Percentiles rank a stretch among this genome's conserved stretches.
Evolutionary conservation across 371 early-diverging fungal species (phyloP).

Genomic region (Mortierella sp.): DNA sequence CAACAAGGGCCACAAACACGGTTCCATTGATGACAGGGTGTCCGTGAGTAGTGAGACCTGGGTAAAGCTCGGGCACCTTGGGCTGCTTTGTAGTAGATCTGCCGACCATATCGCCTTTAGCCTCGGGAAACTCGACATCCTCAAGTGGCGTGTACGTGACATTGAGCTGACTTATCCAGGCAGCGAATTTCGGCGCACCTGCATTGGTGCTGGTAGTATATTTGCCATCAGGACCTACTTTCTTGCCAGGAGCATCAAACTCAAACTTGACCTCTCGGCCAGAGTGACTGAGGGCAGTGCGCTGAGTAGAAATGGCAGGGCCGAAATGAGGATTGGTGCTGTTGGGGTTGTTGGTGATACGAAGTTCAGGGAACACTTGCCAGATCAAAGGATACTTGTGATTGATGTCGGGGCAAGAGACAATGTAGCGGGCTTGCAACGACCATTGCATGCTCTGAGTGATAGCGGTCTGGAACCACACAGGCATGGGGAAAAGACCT

Average conservation of each 20-base stretch:
- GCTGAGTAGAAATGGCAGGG: constrained; percentile 18
- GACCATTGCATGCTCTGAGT: constrained; percentile 27
- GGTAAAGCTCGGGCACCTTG: constrained; percentile 19
- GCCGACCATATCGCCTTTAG: background rate
- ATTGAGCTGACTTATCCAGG: constrained; percentile 24
- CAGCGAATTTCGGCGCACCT: constrained; percentile 17
- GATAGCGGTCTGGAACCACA: constrained; percentile 23
- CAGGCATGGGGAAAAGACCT: constrained; percentile 25
- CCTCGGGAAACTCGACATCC: background rate
- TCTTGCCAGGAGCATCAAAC: constrained; percentile 19
- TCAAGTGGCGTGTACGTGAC: constrained; percentile 26
- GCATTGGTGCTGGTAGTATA: constrained; percentile 21
- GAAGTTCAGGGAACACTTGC: constrained; percentile 23
- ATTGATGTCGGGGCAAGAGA: constrained; percentile 20
- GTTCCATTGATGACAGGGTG: constrained; percentile 29
- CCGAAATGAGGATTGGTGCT: constrained; percentile 24
- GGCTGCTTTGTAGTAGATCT: constrained; percentile 27
- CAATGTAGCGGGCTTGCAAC: constrained; percentile 26
- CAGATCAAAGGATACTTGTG: constrained; percentile 27
- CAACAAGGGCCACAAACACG: constrained; percentile 26
- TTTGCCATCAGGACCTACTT: constrained; percentile 21
- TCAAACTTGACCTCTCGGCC: constrained; percentile 23
- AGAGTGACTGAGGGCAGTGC: constrained; percentile 14
- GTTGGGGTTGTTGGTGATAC: constrained; percentile 20
- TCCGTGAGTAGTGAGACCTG: constrained; percentile 21